These are phyloP conservation scores for Plectosphaerella plurivora DNA, from an alignment of 2,329 filamentous ascomycete species.

Conservation along the genomic window DNA sequence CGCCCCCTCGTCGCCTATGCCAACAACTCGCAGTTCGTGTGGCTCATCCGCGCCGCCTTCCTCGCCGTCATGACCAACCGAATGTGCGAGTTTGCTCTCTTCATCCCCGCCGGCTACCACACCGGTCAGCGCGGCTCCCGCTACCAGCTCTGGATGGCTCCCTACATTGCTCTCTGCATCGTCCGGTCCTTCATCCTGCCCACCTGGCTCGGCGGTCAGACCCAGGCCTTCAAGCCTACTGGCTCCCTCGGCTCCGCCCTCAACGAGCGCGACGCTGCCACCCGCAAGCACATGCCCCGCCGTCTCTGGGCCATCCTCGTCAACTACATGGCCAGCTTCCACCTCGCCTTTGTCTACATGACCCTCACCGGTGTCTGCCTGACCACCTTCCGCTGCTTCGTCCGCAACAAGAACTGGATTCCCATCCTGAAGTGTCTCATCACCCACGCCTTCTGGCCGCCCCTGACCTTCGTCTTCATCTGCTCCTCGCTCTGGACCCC, in stretches of 20 bases:
- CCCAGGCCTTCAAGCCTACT: constrained; percentile 56
- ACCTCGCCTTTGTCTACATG: constrained; percentile 49
- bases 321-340: constrained; percentile 52
- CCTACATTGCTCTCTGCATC: constrained; percentile 55
- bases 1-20: constrained; percentile 54
- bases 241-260: constrained; percentile 52
- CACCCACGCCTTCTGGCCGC: constrained; percentile 60
- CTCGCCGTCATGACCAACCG: constrained; percentile 45
- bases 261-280: constrained; percentile 52
- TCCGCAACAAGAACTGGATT: constrained; percentile 13
- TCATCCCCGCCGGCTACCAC: constrained; percentile 54
- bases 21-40: constrained; percentile 47
- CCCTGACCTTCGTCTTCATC: constrained; percentile 51
- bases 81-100: constrained; percentile 54
- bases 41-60: constrained; percentile 53
- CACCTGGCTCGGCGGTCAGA: constrained; percentile 54
- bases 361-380: constrained; percentile 45
- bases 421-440: constrained; percentile 44
- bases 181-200: constrained; percentile 54
- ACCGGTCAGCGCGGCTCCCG: constrained; percentile 52
- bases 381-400: constrained; percentile 46
- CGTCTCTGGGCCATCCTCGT: constrained; percentile 50
- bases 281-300: constrained; percentile 45
- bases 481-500: constrained; percentile 54
- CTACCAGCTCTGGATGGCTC: constrained; percentile 59